Percentiles rank a stretch among this genome's conserved stretches.
Conservation (phyloP, 352 stramenopile species). For the Phytophthora sp. region DNA sequence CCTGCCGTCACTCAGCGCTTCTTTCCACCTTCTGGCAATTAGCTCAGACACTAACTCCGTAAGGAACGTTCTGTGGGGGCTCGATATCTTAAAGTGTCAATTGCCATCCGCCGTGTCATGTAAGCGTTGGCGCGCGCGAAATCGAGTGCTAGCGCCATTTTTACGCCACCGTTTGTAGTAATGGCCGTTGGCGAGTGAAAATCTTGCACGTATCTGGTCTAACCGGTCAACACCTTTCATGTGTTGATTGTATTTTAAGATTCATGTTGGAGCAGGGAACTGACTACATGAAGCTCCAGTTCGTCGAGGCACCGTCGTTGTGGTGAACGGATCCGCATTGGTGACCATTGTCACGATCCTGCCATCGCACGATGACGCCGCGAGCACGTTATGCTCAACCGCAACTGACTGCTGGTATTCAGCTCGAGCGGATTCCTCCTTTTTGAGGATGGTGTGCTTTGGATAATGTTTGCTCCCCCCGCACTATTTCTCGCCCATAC, state of each 20-base stretch:
- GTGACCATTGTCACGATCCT: constrained; percentile 30
- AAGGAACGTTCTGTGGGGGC: no score
- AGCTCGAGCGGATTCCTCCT: neutral
- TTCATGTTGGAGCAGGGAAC: constrained; percentile 33
- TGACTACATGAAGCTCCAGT: neutral
- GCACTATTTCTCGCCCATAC: constrained; percentile 18
- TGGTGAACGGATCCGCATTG: constrained; percentile 16
- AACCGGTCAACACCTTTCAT: no score
- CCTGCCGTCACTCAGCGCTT: neutral
- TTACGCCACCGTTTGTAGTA: neutral
- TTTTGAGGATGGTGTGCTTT: constrained; percentile 15
- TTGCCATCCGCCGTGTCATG: neutral
- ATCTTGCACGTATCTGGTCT: neutral
- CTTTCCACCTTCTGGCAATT: neutral
- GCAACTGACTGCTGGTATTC: constrained; percentile 22
- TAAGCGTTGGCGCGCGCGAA: neutral
- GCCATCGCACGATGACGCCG: constrained; percentile 34
- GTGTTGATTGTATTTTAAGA: constrained; percentile 1
- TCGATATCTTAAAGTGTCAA: neutral
- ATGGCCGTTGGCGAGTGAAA: neutral
- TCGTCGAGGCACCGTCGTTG: constrained; percentile 15
- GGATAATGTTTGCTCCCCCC: constrained; percentile 31
- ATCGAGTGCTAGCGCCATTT: no score
- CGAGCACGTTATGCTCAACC: constrained; percentile 14
- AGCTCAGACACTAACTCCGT: no score